These are phyloP conservation scores for Erucastrum elatum DNA, from an alignment of 345 rosid genomes.

Conservation along the genomic window DNA sequence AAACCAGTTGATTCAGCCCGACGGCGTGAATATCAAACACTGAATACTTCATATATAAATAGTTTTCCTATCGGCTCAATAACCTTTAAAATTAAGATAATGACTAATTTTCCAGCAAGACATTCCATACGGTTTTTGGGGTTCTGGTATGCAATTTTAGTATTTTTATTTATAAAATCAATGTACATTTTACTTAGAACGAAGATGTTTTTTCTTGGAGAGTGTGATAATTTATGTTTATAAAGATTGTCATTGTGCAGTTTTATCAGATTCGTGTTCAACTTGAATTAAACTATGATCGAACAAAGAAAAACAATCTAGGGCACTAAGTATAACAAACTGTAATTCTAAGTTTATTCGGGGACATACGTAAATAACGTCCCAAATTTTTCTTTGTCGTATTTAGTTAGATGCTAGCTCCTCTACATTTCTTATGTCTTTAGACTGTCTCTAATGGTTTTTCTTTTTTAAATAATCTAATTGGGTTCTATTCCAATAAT, in stretches of 20 bases:
- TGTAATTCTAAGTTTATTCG: background rate
- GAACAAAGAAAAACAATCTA: background rate
- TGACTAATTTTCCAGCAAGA: constrained; percentile 36
- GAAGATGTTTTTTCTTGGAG: constrained; percentile 24
- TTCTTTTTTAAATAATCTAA: too few species aligned
- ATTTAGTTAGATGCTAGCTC: constrained; percentile 36
- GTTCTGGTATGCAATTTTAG: constrained; percentile 16
- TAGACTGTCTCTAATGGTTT: background rate
- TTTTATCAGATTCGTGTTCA: constrained; percentile 13
- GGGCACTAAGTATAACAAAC: constrained; percentile 9
- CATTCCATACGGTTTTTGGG: constrained; percentile 36
- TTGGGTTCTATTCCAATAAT: too few species aligned
- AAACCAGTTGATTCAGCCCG: background rate
- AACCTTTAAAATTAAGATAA: constrained; percentile 8
- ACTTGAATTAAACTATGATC: background rate
- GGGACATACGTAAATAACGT: constrained; percentile 15
- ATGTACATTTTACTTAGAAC: constrained; percentile 12
- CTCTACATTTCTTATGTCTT: constrained; percentile 20
- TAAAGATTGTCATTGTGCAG: background rate
- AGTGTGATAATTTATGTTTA: constrained; percentile 3
- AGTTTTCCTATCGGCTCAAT: constrained; percentile 15
- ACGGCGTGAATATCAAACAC: constrained; percentile 2
- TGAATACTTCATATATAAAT: background rate
- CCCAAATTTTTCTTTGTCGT: constrained; percentile 23
- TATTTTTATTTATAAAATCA: background rate